Evolutionary conservation across 208 protist genomes (phyloP), one percentile per base, ranked within the genome.

Genomic region (Herpetomonas tarakana): DNA sequence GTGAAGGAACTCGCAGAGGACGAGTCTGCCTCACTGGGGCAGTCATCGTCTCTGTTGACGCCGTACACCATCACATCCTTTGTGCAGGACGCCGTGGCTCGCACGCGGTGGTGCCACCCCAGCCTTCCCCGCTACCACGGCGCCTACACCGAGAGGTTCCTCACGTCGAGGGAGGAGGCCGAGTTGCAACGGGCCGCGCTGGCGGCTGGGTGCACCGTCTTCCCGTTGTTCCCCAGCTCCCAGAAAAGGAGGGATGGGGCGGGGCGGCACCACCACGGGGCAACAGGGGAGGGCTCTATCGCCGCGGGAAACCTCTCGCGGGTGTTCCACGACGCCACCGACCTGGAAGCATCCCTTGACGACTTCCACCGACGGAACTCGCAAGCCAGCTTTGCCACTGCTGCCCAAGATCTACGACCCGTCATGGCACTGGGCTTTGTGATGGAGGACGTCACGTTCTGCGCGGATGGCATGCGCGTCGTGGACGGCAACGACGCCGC

Each of bases 31-130:
- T n/a, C 18, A 6, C n/a, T n/a, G 9, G 21, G 6, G 6, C 16
- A 51, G 46, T n/a, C 6, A n/a, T 24, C 35, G 2, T 29, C n/a
- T 24, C 30, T 74, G 21, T 30, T 62, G 25, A 62, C 54, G 51
- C 72, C 55, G 12, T 45, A 27, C 35, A 86, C 69, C 2, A 24
- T 82, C 38, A 78, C 44, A 19, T 25, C 19, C 28, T 92, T 92
- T 63, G 58, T 86, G 50, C 71, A 81, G 52, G 86, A 92, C 54
- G 76, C 72, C 44, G 64, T 59, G 0, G 64, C 56, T 18, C 86
- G 86, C 35, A 30, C 51, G 25, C 47, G 53, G 25, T 92, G 86
- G 86, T 85, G 70, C 63, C 81, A 88, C 67, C 81, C 86, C 18
- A 55, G 78, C 62, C 25, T 92, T 21, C 60, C 86, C 35, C 53